Evolutionary conservation across 345 rosid genomes (phyloP).

Genomic region (Murraya koenigii): DNA sequence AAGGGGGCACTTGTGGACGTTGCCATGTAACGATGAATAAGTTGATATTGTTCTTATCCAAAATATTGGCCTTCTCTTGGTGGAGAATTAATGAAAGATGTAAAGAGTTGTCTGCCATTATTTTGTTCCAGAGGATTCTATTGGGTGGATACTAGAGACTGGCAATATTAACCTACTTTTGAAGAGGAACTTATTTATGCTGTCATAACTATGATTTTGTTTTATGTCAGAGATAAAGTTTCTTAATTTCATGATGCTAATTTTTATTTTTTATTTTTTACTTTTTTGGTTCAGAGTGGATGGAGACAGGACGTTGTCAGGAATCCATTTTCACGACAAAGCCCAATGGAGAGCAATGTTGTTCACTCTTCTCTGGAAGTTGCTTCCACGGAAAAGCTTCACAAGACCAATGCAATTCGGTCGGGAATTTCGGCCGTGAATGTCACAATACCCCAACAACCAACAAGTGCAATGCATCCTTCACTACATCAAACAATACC

Average conservation of each 20-base stretch:
- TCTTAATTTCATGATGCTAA: not conserved
- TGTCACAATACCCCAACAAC: conserved; percentile 31
- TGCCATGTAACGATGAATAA: not conserved
- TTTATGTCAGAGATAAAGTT: not conserved
- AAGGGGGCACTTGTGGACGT: too few species aligned
- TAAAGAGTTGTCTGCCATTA: not conserved
- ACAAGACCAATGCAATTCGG: conserved; percentile 9
- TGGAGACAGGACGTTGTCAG: conserved; percentile 54
- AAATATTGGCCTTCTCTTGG: not conserved
- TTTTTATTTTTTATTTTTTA: not conserved
- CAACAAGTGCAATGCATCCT: conserved; percentile 34
- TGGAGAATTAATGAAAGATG: not conserved
- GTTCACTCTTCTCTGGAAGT: conserved; percentile 18
- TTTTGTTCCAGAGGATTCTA: not conserved
- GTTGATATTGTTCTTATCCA: not conserved
- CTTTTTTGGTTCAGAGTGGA: conserved; percentile 48
- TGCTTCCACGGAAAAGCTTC: conserved; percentile 13
- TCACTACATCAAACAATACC: conserved; percentile 33
- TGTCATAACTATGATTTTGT: not conserved
- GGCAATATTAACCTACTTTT: too few species aligned
- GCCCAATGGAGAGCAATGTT: conserved; percentile 31
- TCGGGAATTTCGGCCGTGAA: conserved; percentile 26
- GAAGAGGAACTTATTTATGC: too few species aligned
- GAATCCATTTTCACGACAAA: conserved; percentile 65
- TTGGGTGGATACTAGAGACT: too few species aligned